Evolutionary conservation across 2,329 filamentous ascomycete genomes (phyloP).

Genomic region (Claviceps sp.): DNA sequence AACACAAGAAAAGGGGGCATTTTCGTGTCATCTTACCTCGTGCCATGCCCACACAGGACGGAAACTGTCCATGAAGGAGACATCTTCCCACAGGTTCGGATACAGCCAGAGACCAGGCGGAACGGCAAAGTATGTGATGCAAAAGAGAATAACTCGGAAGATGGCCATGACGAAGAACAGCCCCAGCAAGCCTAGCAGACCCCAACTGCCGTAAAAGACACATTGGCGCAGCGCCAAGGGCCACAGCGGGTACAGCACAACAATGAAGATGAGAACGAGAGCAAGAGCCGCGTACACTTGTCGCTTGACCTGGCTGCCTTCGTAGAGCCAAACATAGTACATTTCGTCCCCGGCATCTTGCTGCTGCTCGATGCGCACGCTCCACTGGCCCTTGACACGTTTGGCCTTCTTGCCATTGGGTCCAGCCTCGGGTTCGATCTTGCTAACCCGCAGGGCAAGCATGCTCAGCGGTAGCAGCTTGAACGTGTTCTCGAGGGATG

Average conservation of each 20-base stretch:
- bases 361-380: conserved; percentile 87
- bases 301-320: conserved; percentile 85
- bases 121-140: conserved; percentile 72
- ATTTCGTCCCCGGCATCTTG: conserved; percentile 77
- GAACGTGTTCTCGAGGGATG: conserved; percentile 83
- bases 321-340: conserved; percentile 96
- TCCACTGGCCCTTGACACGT: conserved; percentile 92
- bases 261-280: conserved; percentile 67
- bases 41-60: conserved; percentile 96
- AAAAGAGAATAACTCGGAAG: conserved; percentile 88
- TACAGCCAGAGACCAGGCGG: conserved; percentile 94
- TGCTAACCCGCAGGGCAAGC: conserved; percentile 78
- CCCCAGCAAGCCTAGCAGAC: conserved; percentile 75
- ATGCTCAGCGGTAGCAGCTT: conserved; percentile 91
- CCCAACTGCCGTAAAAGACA: conserved; percentile 96
- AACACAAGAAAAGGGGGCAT: too few species aligned
- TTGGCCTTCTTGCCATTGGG: conserved; percentile 57
- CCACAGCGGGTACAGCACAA: conserved; percentile 95
- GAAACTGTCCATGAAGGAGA: conserved; percentile 97
- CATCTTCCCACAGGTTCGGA: conserved; percentile 95
- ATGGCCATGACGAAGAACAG: conserved; percentile 97
- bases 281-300: conserved; percentile 82
- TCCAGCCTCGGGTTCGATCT: conserved; percentile 57
- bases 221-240: conserved; percentile 80
- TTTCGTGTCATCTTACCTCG: conserved; percentile 50